Base-by-base conservation (phyloP, 2,329 filamentous ascomycete species). In the Ascochyta rabiei region DNA sequence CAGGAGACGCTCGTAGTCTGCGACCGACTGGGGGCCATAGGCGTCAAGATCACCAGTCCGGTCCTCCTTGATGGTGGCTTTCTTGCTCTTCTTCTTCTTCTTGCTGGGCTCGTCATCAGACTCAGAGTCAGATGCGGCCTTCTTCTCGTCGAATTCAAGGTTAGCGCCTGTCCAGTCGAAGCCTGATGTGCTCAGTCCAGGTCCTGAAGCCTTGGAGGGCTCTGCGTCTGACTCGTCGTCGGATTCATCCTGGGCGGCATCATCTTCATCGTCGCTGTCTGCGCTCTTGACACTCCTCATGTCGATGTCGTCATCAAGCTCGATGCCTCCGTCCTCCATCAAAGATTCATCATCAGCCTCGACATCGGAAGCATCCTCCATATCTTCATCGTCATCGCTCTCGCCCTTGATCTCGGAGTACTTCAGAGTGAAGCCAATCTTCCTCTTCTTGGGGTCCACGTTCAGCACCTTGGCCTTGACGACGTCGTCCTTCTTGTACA, bases 1-100 rank as follows among this genome's bases (percentile, higher is more conserved):
- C 37, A 99, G 84, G 21, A 97, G 86, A 64, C 95, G 89, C 78
- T 99, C 96, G 74, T 92, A 99, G 76, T 99, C 96, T 59, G 89
- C 90, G 15, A 90, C 85, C 1, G 91, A 93, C 72, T 96, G 92
- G 2, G 95, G 95, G 0, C 93, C 93, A 64, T 93, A 86, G 41
- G 85, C 86, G 73, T 97, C 92, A 10, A 99, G 85, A 66, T 96
- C 90, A n/a, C 89, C 95, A 4, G 93, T 99, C 61, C 87, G 87
- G 72, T 99, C 96, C 46, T 95, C 83, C 66, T 93, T 88, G 68
- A 93, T 90, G 67, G 89, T 88, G 1, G 87, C 81, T 78, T 89
- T 91, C 72, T 85, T 87, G 60, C 84, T 83, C 80, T 91, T 93
- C 73, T 87, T 88, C 79, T 88, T 89, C 63, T 78, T 81, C 69